phyloP scores from a whole-genome alignment of 257 asterid genomes.

The Asclepias syriaca region DNA sequence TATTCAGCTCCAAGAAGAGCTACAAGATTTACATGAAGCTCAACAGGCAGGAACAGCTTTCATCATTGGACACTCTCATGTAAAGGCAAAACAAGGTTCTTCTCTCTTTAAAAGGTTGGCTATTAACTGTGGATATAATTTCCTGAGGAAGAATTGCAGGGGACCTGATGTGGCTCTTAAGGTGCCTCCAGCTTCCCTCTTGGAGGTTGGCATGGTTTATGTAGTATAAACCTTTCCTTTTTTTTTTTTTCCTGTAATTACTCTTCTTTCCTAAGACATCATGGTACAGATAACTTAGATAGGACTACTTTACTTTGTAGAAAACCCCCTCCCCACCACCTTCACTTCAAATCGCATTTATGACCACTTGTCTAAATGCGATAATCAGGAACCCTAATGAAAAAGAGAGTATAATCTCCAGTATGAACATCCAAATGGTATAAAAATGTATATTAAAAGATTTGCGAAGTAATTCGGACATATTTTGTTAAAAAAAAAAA shows the following conservation, averaged over 20 bases:
- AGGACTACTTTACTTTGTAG: neutral
- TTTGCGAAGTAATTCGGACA: too few relatives aligned
- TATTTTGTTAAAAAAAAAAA: too few relatives aligned
- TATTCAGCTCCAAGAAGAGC: constrained; percentile 47
- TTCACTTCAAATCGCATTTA: neutral
- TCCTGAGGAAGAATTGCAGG: constrained; percentile 74
- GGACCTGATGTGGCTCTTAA: constrained; percentile 86
- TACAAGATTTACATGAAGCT: constrained; percentile 67
- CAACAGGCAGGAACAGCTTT: constrained; percentile 81
- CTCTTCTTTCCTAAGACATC: neutral
- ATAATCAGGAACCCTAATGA: too few relatives aligned
- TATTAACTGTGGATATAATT: constrained; percentile 70
- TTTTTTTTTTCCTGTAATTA: neutral
- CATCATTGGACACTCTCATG: constrained; percentile 86
- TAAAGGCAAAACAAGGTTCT: constrained; percentile 78
- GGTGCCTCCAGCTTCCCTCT: constrained; percentile 94
- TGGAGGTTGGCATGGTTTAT: constrained; percentile 95
- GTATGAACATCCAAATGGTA: too few relatives aligned
- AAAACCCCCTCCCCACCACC: neutral
- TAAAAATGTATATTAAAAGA: too few relatives aligned
- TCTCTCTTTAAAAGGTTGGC: constrained; percentile 72
- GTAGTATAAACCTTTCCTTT: constrained; percentile 35
- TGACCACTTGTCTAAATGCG: neutral
- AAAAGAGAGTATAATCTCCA: neutral
- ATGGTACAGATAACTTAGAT: constrained; percentile 1